A percentile compares a stretch with the other conserved stretches of the same genome.
phyloP scores from a whole-genome alignment of 345 rosid genomes.

The Firmiana major region DNA sequence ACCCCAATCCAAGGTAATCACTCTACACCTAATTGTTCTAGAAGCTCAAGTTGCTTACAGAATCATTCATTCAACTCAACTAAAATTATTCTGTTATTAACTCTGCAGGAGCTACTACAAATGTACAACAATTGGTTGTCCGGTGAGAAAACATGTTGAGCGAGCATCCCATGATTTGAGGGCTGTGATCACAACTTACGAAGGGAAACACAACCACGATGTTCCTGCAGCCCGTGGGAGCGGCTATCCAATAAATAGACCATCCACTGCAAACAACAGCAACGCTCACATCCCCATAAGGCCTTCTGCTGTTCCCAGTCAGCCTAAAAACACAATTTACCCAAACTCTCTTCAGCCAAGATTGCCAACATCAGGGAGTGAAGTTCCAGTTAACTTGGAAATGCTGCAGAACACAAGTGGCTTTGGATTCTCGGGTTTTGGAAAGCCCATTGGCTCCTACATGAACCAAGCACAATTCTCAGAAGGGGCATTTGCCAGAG shows the following conservation, averaged over 20 bases:
- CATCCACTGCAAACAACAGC: slow-evolving; percentile 26
- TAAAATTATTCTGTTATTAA: neutral
- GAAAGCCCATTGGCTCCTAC: slow-evolving; percentile 22
- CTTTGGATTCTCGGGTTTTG: slow-evolving; percentile 40
- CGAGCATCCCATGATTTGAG: slow-evolving; percentile 78
- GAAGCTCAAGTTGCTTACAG: neutral
- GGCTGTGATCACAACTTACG: slow-evolving; percentile 92
- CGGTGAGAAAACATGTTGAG: slow-evolving; percentile 92
- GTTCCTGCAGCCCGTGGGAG: slow-evolving; percentile 92
- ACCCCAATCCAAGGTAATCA: slow-evolving; percentile 85
- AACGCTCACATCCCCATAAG: slow-evolving; percentile 45
- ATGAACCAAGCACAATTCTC: slow-evolving; percentile 20
- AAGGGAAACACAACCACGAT: slow-evolving; percentile 96
- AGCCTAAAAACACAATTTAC: slow-evolving; percentile 33
- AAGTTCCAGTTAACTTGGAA: slow-evolving; percentile 33
- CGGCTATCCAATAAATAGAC: slow-evolving; percentile 49
- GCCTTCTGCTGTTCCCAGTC: slow-evolving; percentile 54
- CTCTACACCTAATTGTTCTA: neutral
- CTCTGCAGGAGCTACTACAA: slow-evolving; percentile 89
- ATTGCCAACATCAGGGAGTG: slow-evolving; percentile 27
- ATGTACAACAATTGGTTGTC: slow-evolving; percentile 81
- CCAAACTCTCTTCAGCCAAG: slow-evolving; percentile 30
- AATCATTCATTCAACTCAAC: neutral
- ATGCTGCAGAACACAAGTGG: slow-evolving; percentile 39
- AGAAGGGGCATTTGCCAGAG: slow-evolving; percentile 20